Percentiles rank a stretch among this genome's conserved stretches.
Conservation (phyloP, 148 eudicot genomes). For the Rhododendron molle region DNA sequence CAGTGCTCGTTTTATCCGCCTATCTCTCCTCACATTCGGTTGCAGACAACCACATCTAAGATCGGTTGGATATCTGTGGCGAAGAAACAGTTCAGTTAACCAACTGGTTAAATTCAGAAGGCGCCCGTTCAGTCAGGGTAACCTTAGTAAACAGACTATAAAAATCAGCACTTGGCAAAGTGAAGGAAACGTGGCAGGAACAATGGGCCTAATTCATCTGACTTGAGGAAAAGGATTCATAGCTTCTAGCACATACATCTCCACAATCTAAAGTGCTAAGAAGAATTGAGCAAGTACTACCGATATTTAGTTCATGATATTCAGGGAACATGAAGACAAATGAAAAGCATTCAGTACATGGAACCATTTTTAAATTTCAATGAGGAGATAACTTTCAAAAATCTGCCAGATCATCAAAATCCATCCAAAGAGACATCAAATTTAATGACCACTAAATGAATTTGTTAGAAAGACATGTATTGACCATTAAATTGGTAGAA, state of each 20-base stretch:
- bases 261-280: neutral
- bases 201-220: neutral
- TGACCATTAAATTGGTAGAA: neutral
- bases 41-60: neutral
- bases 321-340: neutral
- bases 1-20: neutral
- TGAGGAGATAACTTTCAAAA: neutral
- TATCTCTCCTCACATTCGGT: neutral
- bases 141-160: neutral
- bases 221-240: neutral
- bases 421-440: neutral
- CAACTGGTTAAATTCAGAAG: neutral
- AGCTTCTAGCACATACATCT: neutral
- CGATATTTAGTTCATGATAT: neutral
- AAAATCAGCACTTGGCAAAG: neutral
- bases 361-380: neutral
- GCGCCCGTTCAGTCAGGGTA: neutral
- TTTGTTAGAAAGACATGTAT: neutral
- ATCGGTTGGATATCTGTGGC: neutral
- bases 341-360: neutral
- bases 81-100: neutral
- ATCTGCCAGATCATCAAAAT: neutral
- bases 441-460: neutral
- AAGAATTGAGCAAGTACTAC: neutral
- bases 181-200: neutral